Base-by-base conservation (phyloP, 2,329 filamentous ascomycete species). In the Talaromyces sp. region DNA sequence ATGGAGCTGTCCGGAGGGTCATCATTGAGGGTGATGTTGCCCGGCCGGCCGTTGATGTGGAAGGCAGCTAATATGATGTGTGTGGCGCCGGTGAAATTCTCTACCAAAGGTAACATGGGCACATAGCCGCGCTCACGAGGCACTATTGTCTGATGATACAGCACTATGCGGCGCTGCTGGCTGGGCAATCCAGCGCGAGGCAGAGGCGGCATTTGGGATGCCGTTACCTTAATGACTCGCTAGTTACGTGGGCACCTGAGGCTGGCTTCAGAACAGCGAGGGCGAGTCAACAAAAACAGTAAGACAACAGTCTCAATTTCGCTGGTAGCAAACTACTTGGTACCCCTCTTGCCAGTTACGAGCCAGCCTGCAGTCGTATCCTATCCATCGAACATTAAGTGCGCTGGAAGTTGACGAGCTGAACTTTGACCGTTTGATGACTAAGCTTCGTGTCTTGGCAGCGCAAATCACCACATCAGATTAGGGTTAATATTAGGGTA, bases 31-130 rank as follows among this genome's bases (percentile, higher is more conserved):
- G 89, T 91, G 70, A 94, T 85, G 66, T 87, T 83, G 9, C 82
- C 82, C 0, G 90, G 87, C 6, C 85, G 82, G 41, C 81, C 81
- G 75, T 95, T 93, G 70, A 97, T 81, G 77, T 97, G 93, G 66
- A 97, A 87, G 13, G 93, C 93, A 6, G 91, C 92, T 58, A 97
- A 80, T 70, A 96, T 93, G 66, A 97, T 83, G 78, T 97, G 93
- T 0, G 93, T 96, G 59, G 87, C 78, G 9, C 86, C 85, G 5
- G 86, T 88, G 68, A 84, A 81, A 67, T 86, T 82, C 47, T 82
- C 81, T 62, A 88, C 74, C 49, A 90, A 80, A 0, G 88, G 88
- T 0, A 89, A 81, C 67, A 90, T 80, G 6, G 87, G 88, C 67
- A 89, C 82, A 68, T 85, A 85, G 37, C 83, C 81, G 66, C 77